Evolutionary conservation across 2,329 filamentous ascomycete species (phyloP), one percentile per base, ranked within the genome.

Genomic region (Trichoderma atroviride): DNA sequence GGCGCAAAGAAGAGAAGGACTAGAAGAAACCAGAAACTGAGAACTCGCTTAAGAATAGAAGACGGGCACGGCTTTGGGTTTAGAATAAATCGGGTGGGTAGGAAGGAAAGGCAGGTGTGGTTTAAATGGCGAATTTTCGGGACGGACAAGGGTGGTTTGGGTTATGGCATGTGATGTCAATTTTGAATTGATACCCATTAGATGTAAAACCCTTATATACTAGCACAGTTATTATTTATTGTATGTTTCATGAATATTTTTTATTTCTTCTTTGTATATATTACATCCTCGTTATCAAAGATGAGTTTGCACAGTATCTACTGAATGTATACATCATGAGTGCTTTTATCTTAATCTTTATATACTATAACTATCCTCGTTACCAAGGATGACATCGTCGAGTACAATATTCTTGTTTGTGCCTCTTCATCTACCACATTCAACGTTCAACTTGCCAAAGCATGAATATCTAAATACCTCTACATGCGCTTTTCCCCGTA

Each of bases 131-230:
- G 53, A 58, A 69, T n/a, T 40, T 40, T 35, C 22, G 22, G 67
- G 67, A 63, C 13, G 22, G 67, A 31, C 19, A 29, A 50, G 27
- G 27, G 22, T 56, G 62, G 47, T n/a, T n/a, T 43, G 40, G 35
- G 22, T 9, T 61, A 64, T 56, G 43, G 27, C 52, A 37, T 43
- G n/a, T 19, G 22, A 63, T 31, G 56, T 70, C 62, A 70, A 70
- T 67, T 37, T 60, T 35, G 19, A 60, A 68, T 68, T 62, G 70
- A 72, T 71, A 72, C 71, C 65, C 57, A 67, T 60, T 63, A 29
- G 40, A 50, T 50, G 47, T 50, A 50, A 50, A 50, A 50, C 47
- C 47, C 47, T 50, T n/a, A 24, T 24, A 55, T 64, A 43, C 40
- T 43, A 64, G 61, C 29, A 31, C 27, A 33, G 13, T 50, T 50